These are phyloP conservation scores for Xenosphaeropsis pyriputrescens DNA, from an alignment of 2,329 filamentous ascomycete genomes.

Conservation along the genomic window DNA sequence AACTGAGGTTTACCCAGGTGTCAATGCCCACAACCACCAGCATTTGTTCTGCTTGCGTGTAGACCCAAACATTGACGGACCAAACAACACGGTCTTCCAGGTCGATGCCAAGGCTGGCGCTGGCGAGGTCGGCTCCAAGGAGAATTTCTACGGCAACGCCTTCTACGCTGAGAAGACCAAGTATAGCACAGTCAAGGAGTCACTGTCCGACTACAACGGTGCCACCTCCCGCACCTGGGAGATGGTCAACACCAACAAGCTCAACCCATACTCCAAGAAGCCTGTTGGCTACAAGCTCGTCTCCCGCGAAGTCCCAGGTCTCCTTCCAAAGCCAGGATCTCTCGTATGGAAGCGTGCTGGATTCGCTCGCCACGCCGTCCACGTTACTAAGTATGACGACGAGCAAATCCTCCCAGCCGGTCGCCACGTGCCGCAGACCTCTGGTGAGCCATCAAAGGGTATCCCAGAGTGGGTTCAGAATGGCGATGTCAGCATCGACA, in stretches of 20 bases:
- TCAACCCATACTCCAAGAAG: slow-evolving; percentile 80
- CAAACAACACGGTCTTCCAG: slow-evolving; percentile 73
- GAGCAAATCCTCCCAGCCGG: slow-evolving; percentile 45
- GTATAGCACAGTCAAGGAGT: slow-evolving; percentile 52
- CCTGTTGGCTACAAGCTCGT: slow-evolving; percentile 81
- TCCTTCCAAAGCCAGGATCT: slow-evolving; percentile 68
- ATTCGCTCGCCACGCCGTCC: slow-evolving; percentile 42
- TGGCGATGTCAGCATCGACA: slow-evolving; percentile 52
- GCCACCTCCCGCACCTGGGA: slow-evolving; percentile 76
- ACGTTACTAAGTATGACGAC: slow-evolving; percentile 50
- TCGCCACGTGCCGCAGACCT: slow-evolving; percentile 43
- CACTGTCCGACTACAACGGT: slow-evolving; percentile 70
- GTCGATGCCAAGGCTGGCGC: slow-evolving; percentile 59
- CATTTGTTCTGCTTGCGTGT: slow-evolving; percentile 86
- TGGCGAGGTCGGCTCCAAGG: slow-evolving; percentile 61
- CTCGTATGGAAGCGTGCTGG: slow-evolving; percentile 52
- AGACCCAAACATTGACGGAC: slow-evolving; percentile 76
- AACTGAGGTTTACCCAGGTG: slow-evolving; percentile 76
- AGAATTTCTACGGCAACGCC: slow-evolving; percentile 83
- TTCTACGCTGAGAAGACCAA: slow-evolving; percentile 79
- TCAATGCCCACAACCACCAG: slow-evolving; percentile 93
- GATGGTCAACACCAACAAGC: slow-evolving; percentile 67
- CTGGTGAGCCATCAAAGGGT: slow-evolving; percentile 26
- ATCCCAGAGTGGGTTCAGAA: slow-evolving; percentile 36
- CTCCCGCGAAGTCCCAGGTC: slow-evolving; percentile 63